These are phyloP conservation scores for Bryoerythrophyllum caledonicum DNA, from an alignment of 225 moss, liverwort and hornwort genomes.

Conservation along the genomic window DNA sequence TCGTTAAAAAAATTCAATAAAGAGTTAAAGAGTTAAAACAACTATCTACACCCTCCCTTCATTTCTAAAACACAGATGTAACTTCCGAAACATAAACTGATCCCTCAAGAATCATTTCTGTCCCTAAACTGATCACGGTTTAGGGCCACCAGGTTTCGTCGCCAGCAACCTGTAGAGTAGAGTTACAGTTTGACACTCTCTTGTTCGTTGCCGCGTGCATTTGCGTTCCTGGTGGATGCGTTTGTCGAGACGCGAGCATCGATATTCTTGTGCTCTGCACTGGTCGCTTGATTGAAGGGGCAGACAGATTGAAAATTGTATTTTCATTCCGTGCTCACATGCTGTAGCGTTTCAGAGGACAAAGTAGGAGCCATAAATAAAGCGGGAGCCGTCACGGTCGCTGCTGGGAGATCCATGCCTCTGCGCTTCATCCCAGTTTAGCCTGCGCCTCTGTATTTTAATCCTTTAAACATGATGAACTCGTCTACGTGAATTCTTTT, in stretches of 20 bases:
- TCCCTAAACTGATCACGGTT: no score
- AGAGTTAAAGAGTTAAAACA: no score
- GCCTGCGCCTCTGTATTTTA: not conserved
- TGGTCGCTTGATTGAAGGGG: slow-evolving; percentile 13
- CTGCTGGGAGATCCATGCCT: slow-evolving; percentile 10
- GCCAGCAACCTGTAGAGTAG: no score
- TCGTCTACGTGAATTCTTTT: not conserved
- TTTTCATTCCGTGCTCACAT: slow-evolving; percentile 25
- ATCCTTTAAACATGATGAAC: slow-evolving; percentile 24
- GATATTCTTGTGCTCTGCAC: not conserved
- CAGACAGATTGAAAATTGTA: slow-evolving; percentile 9
- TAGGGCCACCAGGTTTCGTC: no score
- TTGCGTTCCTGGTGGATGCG: no score
- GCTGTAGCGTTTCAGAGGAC: slow-evolving; percentile 21
- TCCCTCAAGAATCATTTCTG: no score
- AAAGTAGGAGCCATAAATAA: slow-evolving; percentile 18
- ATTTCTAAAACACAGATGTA: no score
- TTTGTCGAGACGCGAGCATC: not conserved
- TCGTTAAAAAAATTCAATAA: no score
- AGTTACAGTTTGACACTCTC: not conserved
- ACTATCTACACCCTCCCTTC: no score
- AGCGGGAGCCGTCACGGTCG: slow-evolving; percentile 28
- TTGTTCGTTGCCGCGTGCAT: no score
- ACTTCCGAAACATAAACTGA: no score
- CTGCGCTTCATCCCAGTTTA: slow-evolving; percentile 17